Conservation (phyloP, 768 basidiomycete genomes). For the Tulasnella sp. region DNA sequence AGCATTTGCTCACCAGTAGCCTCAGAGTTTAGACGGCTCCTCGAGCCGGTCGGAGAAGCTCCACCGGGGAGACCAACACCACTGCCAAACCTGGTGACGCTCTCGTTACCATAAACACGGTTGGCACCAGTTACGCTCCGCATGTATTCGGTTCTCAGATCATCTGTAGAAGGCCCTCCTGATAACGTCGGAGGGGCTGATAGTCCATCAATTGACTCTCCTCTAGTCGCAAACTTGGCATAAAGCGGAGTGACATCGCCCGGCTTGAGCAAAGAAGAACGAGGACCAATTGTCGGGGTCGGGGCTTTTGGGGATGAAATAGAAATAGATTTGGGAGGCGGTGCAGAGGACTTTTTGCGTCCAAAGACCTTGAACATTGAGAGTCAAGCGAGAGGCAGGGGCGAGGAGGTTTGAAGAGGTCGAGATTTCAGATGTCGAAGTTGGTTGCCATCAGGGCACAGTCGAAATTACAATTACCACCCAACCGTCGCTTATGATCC, state of each 20-base stretch:
- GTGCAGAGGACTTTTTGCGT: not conserved
- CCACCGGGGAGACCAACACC: not conserved
- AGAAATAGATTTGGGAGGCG: not conserved
- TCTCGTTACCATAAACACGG: not conserved
- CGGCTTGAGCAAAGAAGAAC: not conserved
- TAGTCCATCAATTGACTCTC: slow-evolving; percentile 4
- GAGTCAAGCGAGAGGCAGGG: not conserved
- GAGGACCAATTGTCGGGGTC: not conserved
- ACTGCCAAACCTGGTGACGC: slow-evolving; percentile 6
- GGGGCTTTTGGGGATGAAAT: not conserved
- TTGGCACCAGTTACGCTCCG: not conserved
- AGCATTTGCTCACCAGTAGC: no score
- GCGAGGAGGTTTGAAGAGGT: not conserved
- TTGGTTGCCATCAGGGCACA: not conserved
- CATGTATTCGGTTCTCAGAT: not conserved
- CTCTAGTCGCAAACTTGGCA: slow-evolving; percentile 5
- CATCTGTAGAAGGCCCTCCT: not conserved
- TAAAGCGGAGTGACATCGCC: slow-evolving; percentile 4
- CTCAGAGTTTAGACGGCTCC: no score
- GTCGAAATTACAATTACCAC: not conserved
- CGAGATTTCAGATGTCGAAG: not conserved
- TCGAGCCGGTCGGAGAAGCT: no score
- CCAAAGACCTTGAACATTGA: not conserved
- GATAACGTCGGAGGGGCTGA: not conserved
- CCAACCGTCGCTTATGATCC: not conserved